These are phyloP conservation scores for Ormosia semicastrata DNA, from an alignment of 306 rosid genomes.

Conservation along the genomic window DNA sequence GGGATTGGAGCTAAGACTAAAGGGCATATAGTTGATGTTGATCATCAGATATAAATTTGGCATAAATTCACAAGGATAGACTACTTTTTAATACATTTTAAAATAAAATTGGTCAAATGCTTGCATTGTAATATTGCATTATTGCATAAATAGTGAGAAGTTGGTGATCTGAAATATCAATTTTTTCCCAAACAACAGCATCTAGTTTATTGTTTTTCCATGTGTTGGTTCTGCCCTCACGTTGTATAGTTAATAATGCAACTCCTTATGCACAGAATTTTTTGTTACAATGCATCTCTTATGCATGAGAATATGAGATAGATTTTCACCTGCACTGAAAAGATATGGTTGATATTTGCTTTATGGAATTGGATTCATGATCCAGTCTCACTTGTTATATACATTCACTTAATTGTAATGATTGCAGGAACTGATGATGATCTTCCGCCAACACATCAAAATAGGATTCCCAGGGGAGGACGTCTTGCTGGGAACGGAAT, in stretches of 20 bases:
- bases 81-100: not conserved
- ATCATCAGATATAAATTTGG: too few relatives aligned
- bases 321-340: not conserved
- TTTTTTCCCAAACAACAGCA: not conserved
- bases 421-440: constrained; percentile 85
- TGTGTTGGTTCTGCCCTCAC: not conserved
- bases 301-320: not conserved
- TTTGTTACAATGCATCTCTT: not conserved
- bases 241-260: not conserved
- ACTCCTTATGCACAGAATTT: not conserved
- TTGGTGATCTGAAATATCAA: not conserved
- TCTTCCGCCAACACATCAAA: constrained; percentile 83
- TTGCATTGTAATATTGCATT: not conserved
- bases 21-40: too few relatives aligned
- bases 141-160: not conserved
- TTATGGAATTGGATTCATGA: constrained; percentile 4
- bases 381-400: constrained; percentile 11
- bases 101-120: not conserved
- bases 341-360: constrained; percentile 4
- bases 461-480: constrained; percentile 82
- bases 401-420: not conserved
- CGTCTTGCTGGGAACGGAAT: constrained; percentile 85
- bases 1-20: too few relatives aligned
- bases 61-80: not conserved
- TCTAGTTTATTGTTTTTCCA: not conserved